These are phyloP conservation scores for Dactylellina drechsleri DNA, from an alignment of 2,329 filamentous ascomycete genomes.

Conservation along the genomic window DNA sequence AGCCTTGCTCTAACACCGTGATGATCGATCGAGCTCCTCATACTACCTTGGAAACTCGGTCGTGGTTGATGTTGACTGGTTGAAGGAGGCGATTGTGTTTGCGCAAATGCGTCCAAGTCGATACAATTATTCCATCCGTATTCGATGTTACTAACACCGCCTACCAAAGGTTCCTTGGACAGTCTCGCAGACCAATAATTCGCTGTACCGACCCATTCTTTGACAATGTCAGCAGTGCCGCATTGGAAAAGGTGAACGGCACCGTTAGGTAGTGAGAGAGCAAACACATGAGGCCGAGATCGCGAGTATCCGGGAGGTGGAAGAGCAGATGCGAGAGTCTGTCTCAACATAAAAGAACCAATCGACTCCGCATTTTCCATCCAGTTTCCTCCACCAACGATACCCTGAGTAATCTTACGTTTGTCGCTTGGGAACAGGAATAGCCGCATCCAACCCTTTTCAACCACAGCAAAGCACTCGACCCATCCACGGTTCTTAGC, in stretches of 20 bases:
- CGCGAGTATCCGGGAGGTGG: constrained; percentile 94
- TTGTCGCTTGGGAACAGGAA: constrained; percentile 91
- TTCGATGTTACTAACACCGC: constrained; percentile 95
- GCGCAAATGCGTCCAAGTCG: constrained; percentile 60
- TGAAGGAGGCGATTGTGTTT: constrained; percentile 58
- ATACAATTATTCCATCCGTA: constrained; percentile 94
- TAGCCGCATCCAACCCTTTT: constrained; percentile 90
- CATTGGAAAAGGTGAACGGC: constrained; percentile 99
- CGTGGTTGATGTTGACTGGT: constrained; percentile 52
- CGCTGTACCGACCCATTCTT: constrained; percentile 90
- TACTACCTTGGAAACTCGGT: constrained; percentile 59
- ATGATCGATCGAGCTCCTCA: constrained; percentile 70
- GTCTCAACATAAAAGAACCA: constrained; percentile 85
- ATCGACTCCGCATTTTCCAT: constrained; percentile 93
- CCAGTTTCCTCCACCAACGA: constrained; percentile 97
- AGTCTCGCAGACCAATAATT: constrained; percentile 98
- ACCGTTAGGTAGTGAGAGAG: constrained; percentile 87
- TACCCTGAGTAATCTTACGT: constrained; percentile 74
- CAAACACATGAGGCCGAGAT: constrained; percentile 89
- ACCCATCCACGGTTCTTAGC: constrained; percentile 94
- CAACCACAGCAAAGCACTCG: constrained; percentile 94
- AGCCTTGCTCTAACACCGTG: constrained; percentile 72
- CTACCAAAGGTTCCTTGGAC: constrained; percentile 90
- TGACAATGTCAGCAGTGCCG: constrained; percentile 91
- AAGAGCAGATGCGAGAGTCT: constrained; percentile 89